Conservation (phyloP, 2,329 filamentous ascomycete genomes). For the Nannizzia gypsea region DNA sequence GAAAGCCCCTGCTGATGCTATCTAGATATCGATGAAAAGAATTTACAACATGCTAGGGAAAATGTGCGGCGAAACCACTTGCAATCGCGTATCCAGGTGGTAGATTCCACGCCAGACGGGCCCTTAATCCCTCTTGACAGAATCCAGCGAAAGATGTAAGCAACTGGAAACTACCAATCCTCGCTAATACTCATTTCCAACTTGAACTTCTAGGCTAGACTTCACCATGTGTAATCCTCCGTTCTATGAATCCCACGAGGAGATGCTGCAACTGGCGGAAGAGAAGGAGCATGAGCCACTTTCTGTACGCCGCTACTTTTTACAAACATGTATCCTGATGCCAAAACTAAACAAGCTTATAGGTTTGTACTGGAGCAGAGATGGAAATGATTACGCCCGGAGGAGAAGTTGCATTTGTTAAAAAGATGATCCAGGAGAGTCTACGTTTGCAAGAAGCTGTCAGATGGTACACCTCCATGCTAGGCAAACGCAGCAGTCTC, state of each 20-base stretch:
- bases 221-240: constrained; percentile 94
- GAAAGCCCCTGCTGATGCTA: constrained; percentile 13
- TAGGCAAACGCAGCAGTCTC: constrained; percentile 67
- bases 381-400: constrained; percentile 77
- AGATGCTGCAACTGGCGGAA: constrained; percentile 54
- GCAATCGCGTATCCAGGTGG: constrained; percentile 50
- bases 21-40: constrained; percentile 62
- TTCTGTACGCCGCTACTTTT: constrained; percentile 37
- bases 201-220: constrained; percentile 42
- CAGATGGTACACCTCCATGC: constrained; percentile 83
- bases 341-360: constrained; percentile 7
- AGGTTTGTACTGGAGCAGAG: constrained; percentile 57
- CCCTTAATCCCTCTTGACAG: constrained; percentile 52
- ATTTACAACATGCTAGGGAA: constrained; percentile 49
- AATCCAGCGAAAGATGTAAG: constrained; percentile 19
- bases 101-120: constrained; percentile 42
- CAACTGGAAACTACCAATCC: background rate
- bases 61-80: constrained; percentile 61
- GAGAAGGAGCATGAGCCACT: constrained; percentile 57
- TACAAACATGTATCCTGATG: background rate
- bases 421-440: constrained; percentile 59
- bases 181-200: background rate
- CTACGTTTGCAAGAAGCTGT: constrained; percentile 48
- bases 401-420: constrained; percentile 66
- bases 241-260: constrained; percentile 67